Evolutionary conservation across 257 asterid genomes (phyloP), one percentile per base, ranked within the genome.

Genomic region (Nicotiana attenuata): DNA sequence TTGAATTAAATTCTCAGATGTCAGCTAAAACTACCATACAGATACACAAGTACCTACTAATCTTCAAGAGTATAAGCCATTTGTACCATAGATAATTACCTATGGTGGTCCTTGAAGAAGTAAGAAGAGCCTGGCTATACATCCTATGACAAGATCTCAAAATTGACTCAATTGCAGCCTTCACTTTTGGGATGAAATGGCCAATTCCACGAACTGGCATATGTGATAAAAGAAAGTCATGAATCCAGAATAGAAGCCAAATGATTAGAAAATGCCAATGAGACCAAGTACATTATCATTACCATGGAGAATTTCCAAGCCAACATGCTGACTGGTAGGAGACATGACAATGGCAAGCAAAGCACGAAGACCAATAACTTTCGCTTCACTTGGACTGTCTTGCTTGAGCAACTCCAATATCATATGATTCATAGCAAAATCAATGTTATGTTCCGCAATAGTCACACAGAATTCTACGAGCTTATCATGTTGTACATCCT

Each of bases 271-370:
- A 81, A 38, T 63, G 64, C 83, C 81, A 82, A 64, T 52, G 65
- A 60, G 5, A 78, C 81, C 76, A 86, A 80, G 79, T n/a, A 84
- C 82, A 78, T 84, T 69, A 83, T 29, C 76, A 85, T 78, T 86
- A 96, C 99, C 99, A 20, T 96, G 99, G 76, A 94, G 95, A 89
- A 96, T 96, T 89, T 94, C 99, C 93, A 96, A 85, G 81, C 99
- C 98, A 85, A 90, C 97, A 81, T 94, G 97, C 85, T 91, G 92
- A 83, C 99, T 94, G 80, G 92, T 91, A 61, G 99, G 99, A 84
- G 99, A 92, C 94, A 93, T 89, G 82, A 94, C 99, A 88, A 96
- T 96, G 87, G 97, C 99, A 82, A 96, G 98, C 93, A 96, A 92
- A 79, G 99, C 97, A 60, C 99, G 97, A 53, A 96, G 97, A 80